A percentile compares a stretch with the other conserved stretches of the same genome.
Conservation (phyloP, 495 filamentous ascomycete species). For the Aspergillus sclerotiicarbonarius region DNA sequence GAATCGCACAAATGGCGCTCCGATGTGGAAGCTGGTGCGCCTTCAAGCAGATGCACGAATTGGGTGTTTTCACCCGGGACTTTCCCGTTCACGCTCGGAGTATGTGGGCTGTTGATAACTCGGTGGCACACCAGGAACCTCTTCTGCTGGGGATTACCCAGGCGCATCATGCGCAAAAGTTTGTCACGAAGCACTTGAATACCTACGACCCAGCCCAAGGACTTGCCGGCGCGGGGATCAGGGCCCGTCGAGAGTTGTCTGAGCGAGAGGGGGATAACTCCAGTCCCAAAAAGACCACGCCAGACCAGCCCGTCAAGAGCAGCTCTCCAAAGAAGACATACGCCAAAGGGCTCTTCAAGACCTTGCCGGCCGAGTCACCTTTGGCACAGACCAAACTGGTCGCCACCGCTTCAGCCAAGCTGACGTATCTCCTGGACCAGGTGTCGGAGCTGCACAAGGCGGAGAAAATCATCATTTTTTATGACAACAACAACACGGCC, state of each 20-base stretch:
- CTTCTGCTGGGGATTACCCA: slow-evolving; percentile 56
- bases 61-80: slow-evolving; percentile 66
- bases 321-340: slow-evolving; percentile 37
- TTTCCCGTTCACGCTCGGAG: slow-evolving; percentile 54
- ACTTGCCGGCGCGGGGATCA: slow-evolving; percentile 49
- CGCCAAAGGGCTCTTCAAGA: slow-evolving; percentile 28
- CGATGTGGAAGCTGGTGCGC: slow-evolving; percentile 60
- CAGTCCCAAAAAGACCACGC: slow-evolving; percentile 13
- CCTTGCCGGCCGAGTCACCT: slow-evolving; percentile 46
- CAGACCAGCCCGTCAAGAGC: slow-evolving; percentile 27
- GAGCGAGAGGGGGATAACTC: slow-evolving; percentile 21
- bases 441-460: slow-evolving; percentile 61
- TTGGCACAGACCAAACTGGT: slow-evolving; percentile 63
- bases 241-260: slow-evolving; percentile 30
- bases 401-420: slow-evolving; percentile 81
- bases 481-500: slow-evolving; percentile 81
- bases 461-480: slow-evolving; percentile 92
- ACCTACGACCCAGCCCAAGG: slow-evolving; percentile 47
- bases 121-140: slow-evolving; percentile 23
- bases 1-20: slow-evolving; percentile 57
- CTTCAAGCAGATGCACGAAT: slow-evolving; percentile 68
- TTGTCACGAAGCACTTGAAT: slow-evolving; percentile 54
- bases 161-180: slow-evolving; percentile 55
- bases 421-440: slow-evolving; percentile 78
- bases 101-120: slow-evolving; percentile 62